phyloP scores from a whole-genome alignment of 2,329 filamentous ascomycete genomes.

The Monilinia vaccinii-corymbosi region DNA sequence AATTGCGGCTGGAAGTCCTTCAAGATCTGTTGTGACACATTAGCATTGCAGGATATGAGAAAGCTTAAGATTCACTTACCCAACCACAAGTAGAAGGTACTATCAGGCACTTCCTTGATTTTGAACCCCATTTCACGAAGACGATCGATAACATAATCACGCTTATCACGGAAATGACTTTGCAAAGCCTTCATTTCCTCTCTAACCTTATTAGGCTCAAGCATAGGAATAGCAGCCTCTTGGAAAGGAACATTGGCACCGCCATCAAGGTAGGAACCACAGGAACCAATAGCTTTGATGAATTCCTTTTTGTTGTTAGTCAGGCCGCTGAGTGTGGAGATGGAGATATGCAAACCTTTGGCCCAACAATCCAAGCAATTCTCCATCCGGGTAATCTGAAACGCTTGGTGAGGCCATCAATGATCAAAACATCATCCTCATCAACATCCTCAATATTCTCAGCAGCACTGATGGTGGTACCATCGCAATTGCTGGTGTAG shows the following conservation, averaged over 20 bases:
- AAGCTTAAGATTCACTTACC: neutral
- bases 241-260: conserved; percentile 94
- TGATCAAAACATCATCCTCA: conserved; percentile 83
- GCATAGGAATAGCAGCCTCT: conserved; percentile 84
- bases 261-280: conserved; percentile 88
- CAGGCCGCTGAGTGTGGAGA: neutral
- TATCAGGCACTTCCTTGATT: conserved; percentile 76
- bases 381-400: conserved; percentile 95
- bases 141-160: conserved; percentile 78
- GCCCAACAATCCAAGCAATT: conserved; percentile 91
- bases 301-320: conserved; percentile 51
- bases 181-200: conserved; percentile 86
- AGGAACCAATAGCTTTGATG: conserved; percentile 84
- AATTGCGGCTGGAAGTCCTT: conserved; percentile 66
- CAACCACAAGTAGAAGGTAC: conserved; percentile 88
- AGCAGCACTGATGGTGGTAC: conserved; percentile 78
- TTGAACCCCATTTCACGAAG: conserved; percentile 80
- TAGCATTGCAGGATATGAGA: neutral
- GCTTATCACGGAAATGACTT: conserved; percentile 80
- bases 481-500: conserved; percentile 88
- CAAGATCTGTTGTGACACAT: conserved; percentile 38
- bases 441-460: conserved; percentile 87
- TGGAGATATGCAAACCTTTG: conserved; percentile 44
- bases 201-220: conserved; percentile 74
- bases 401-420: conserved; percentile 92